Evolutionary conservation across 1,284 basidiomycete genomes (phyloP).

Genomic region (Rhodofomes roseus): DNA sequence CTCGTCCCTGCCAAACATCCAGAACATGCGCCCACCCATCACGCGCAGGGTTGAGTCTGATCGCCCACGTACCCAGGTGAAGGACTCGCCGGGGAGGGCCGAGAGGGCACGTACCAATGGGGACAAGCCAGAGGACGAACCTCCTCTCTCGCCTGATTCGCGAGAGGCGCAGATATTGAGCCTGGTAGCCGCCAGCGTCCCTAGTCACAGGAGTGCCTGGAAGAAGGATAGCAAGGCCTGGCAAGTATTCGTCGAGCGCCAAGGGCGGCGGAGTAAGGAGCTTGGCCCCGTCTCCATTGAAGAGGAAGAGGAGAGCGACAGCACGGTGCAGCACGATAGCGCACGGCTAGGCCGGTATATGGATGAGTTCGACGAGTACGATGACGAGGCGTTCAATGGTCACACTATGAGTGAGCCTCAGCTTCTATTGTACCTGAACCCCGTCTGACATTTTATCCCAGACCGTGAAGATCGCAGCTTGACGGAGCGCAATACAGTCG

Average conservation of each 20-base stretch:
- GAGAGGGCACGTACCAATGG: background rate
- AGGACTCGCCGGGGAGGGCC: background rate
- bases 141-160: constrained; percentile 28
- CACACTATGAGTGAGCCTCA: background rate
- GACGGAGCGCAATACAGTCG: constrained; percentile 21
- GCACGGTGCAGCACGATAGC: constrained; percentile 2
- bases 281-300: constrained; percentile 35
- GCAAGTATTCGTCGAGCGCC: constrained; percentile 53
- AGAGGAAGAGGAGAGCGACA: constrained; percentile 39
- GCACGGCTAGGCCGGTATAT: constrained; percentile 2
- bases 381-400: background rate
- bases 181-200: constrained; percentile 61
- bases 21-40: constrained; percentile 25
- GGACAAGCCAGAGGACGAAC: constrained; percentile 14
- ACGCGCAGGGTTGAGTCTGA: constrained; percentile 14
- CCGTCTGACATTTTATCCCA: background rate
- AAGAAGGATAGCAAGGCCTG: constrained; percentile 59
- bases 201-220: constrained; percentile 71
- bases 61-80: constrained; percentile 17
- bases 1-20: constrained; percentile 60
- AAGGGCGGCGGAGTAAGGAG: constrained; percentile 31
- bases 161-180: constrained; percentile 54
- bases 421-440: background rate
- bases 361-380: constrained; percentile 13
- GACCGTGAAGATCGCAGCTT: constrained; percentile 12